A percentile compares a stretch with the other conserved stretches of the same genome.
phyloP scores from a whole-genome alignment of 176 grass and related monocot species.

The Phyllostachys edulis region DNA sequence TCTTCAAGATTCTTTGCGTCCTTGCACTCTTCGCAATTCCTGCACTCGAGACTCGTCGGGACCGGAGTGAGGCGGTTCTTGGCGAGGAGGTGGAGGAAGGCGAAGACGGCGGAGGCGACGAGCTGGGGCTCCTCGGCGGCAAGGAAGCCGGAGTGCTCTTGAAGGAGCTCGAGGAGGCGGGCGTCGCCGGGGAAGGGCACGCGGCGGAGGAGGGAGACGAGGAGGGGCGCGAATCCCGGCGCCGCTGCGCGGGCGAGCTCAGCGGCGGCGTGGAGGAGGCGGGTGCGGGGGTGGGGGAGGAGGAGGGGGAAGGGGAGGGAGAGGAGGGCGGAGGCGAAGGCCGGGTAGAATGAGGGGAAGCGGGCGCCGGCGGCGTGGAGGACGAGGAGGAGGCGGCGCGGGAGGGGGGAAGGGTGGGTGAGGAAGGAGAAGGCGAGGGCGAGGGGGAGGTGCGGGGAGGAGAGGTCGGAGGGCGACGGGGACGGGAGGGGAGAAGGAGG shows the following conservation, averaged over 20 bases:
- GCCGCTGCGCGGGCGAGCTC: constrained; percentile 55
- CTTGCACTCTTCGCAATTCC: constrained; percentile 55
- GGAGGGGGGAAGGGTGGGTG: constrained; percentile 32
- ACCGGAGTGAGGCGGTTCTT: constrained; percentile 50
- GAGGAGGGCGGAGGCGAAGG: constrained; percentile 59
- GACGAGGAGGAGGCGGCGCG: constrained; percentile 34
- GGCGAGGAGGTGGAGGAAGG: constrained; percentile 51
- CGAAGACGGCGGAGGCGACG: constrained; percentile 41
- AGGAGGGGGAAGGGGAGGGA: constrained; percentile 54
- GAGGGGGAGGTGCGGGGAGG: constrained; percentile 55
- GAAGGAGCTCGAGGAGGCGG: constrained; percentile 24
- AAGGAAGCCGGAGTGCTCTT: constrained; percentile 19
- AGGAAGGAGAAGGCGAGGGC: constrained; percentile 69
- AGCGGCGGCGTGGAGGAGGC: constrained; percentile 44
- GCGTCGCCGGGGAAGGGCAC: constrained; percentile 37
- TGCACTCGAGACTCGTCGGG: constrained; percentile 33
- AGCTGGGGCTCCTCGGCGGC: constrained; percentile 45
- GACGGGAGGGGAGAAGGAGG: constrained; percentile 57
- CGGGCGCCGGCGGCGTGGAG: constrained; percentile 61
- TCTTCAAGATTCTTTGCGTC: constrained; percentile 40
- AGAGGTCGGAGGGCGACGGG: constrained; percentile 42
- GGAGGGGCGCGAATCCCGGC: constrained; percentile 38
- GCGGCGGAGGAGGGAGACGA: constrained; percentile 55
- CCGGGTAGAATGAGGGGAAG: constrained; percentile 52
- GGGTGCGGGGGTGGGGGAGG: constrained; percentile 46